A percentile compares a stretch with the other conserved stretches of the same genome.
Evolutionary conservation across 2,329 filamentous ascomycete genomes (phyloP).

Genomic region (Fusarium illudens): DNA sequence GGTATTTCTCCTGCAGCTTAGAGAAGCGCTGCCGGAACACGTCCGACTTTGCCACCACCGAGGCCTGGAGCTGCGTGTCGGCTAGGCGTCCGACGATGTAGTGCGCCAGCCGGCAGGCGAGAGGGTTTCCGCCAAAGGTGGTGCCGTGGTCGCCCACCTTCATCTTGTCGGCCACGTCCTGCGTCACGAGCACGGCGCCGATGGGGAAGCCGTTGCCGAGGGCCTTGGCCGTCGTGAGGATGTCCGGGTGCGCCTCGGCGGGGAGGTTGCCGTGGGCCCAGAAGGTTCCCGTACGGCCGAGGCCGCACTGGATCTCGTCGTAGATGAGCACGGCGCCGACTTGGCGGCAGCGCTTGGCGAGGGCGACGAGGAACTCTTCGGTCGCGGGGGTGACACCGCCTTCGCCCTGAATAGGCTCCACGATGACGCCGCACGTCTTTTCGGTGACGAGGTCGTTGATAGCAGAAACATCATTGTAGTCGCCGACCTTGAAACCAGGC

Average conservation of each 20-base stretch:
- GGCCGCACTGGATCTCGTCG: conserved; percentile 96
- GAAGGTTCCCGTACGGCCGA: conserved; percentile 84
- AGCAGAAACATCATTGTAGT: conserved; percentile 80
- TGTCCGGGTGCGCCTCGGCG: conserved; percentile 85
- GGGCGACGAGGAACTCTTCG: conserved; percentile 81
- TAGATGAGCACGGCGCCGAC: conserved; percentile 91
- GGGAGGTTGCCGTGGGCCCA: conserved; percentile 87
- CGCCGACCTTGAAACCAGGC: conserved; percentile 88
- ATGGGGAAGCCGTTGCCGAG: conserved; percentile 97
- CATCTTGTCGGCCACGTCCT: conserved; percentile 52
- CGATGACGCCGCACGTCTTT: conserved; percentile 90
- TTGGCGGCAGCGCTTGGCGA: conserved; percentile 85
- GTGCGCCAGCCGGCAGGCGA: conserved; percentile 84
- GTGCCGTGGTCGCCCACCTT: conserved; percentile 84
- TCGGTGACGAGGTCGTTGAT: conserved; percentile 80
- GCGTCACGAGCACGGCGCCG: conserved; percentile 68
- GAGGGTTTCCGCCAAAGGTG: conserved; percentile 91
- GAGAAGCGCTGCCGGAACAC: conserved; percentile 60
- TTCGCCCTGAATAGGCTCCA: conserved; percentile 98
- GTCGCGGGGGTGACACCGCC: conserved; percentile 88
- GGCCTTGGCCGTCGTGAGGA: conserved; percentile 94
- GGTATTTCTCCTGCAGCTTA: conserved; percentile 60
- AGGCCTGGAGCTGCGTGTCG: conserved; percentile 72
- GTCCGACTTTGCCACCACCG: conserved; percentile 71
- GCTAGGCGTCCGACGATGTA: conserved; percentile 83